Conservation (phyloP, 345 rosid species). For the Euphorbia peplus region DNA sequence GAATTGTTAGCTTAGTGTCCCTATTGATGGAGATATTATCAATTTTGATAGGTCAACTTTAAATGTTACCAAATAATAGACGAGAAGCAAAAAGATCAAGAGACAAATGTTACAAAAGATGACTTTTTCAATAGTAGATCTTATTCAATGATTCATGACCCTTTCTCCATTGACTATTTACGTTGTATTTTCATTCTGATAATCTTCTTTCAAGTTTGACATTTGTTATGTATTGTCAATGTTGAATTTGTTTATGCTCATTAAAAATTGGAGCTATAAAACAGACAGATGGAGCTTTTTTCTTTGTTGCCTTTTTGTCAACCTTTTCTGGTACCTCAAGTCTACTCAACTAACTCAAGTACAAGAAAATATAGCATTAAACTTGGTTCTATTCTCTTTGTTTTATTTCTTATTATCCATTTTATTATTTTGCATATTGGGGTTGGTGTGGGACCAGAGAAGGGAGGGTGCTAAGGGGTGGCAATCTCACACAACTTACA, state of each 20-base stretch:
- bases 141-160: too few relatives aligned
- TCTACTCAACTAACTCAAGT: not conserved
- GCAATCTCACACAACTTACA: too few relatives aligned
- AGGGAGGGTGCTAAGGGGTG: not conserved
- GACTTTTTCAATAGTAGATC: too few relatives aligned
- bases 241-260: not conserved
- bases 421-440: not conserved
- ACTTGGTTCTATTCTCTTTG: not conserved
- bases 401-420: not conserved
- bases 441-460: not conserved
- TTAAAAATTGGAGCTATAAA: not conserved
- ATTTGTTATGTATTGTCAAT: slow-evolving; percentile 1
- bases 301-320: not conserved
- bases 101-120: too few relatives aligned
- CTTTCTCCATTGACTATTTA: slow-evolving; percentile 4
- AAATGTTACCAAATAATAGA: too few relatives aligned
- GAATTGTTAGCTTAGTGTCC: too few relatives aligned
- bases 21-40: too few relatives aligned
- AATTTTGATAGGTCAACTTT: too few relatives aligned
- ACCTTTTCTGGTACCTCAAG: not conserved
- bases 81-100: too few relatives aligned
- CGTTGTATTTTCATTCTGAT: not conserved
- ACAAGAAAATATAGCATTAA: not conserved
- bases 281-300: not conserved
- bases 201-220: not conserved